phyloP scores from a whole-genome alignment of 768 basidiomycete genomes.

The Tylopilus subfusipes region DNA sequence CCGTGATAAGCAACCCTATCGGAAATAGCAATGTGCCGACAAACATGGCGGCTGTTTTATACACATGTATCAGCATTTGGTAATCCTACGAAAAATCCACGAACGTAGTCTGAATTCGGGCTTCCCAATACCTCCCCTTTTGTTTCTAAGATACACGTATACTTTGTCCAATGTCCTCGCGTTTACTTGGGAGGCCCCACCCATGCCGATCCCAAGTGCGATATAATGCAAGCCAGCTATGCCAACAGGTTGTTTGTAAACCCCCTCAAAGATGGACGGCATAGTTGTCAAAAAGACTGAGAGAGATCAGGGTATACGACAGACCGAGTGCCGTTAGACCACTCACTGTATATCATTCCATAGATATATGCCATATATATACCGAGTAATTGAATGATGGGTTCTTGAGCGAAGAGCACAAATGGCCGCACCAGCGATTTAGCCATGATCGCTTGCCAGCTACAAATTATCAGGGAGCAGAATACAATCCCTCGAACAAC shows the following conservation, averaged over 20 bases:
- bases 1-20: constrained; percentile 61
- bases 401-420: constrained; percentile 53
- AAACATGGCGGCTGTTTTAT: constrained; percentile 52
- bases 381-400: constrained; percentile 67
- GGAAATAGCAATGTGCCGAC: constrained; percentile 61
- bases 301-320: not conserved
- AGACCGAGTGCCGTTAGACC: not conserved
- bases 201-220: constrained; percentile 63
- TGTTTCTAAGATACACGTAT: constrained; percentile 47
- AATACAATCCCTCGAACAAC: not conserved
- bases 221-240: constrained; percentile 69
- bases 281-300: constrained; percentile 67
- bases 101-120: constrained; percentile 53
- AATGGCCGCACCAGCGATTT: constrained; percentile 68
- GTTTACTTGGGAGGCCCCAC: constrained; percentile 48
- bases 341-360: constrained; percentile 55
- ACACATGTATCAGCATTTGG: too few relatives aligned
- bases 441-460: constrained; percentile 50
- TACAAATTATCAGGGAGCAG: constrained; percentile 19
- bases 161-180: constrained; percentile 54
- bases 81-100: constrained; percentile 8
- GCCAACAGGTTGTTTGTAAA: constrained; percentile 54
- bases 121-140: constrained; percentile 50
- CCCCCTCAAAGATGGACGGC: constrained; percentile 50
- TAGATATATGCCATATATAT: constrained; percentile 70